Conservation (phyloP, 495 filamentous ascomycete species). For the Cladorrhinum samala region DNA sequence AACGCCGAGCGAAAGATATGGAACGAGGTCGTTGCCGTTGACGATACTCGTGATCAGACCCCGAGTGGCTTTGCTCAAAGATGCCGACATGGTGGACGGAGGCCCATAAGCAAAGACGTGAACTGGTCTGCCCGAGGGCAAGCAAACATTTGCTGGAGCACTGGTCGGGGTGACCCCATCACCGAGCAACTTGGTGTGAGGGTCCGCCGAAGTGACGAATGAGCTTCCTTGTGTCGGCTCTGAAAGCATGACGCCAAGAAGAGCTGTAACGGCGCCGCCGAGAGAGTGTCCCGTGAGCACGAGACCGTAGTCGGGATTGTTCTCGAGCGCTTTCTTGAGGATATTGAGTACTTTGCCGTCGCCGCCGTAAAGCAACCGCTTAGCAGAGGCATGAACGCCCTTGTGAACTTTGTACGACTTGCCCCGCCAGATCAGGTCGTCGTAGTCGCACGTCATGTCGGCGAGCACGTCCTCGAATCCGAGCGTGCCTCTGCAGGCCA, state of each 20-base stretch:
- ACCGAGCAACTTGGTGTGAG: slow-evolving; percentile 38
- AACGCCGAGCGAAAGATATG: slow-evolving; percentile 65
- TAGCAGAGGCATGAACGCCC: slow-evolving; percentile 73
- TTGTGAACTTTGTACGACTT: slow-evolving; percentile 70
- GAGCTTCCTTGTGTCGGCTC: slow-evolving; percentile 45
- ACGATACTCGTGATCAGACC: slow-evolving; percentile 70
- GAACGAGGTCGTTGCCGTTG: slow-evolving; percentile 67
- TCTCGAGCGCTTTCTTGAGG: slow-evolving; percentile 63
- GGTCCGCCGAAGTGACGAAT: slow-evolving; percentile 42
- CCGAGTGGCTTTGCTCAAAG: slow-evolving; percentile 64
- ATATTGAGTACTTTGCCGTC: slow-evolving; percentile 62
- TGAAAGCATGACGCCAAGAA: slow-evolving; percentile 68
- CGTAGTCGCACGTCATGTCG: slow-evolving; percentile 78
- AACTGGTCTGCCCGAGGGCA: slow-evolving; percentile 61
- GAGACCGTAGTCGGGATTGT: slow-evolving; percentile 66
- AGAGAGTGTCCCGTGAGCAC: slow-evolving; percentile 73
- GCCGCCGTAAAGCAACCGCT: slow-evolving; percentile 58
- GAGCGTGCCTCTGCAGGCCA: slow-evolving; percentile 70
- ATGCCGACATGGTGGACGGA: slow-evolving; percentile 64
- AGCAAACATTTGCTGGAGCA: slow-evolving; percentile 34
- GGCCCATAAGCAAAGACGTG: slow-evolving; percentile 79
- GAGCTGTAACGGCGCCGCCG: slow-evolving; percentile 66
- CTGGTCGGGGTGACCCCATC: slow-evolving; percentile 14
- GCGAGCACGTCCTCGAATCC: slow-evolving; percentile 77
- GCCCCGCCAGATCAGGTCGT: slow-evolving; percentile 62